These are phyloP conservation scores for Ascoidea tarda DNA, from an alignment of 805 yeast genomes.

Conservation along the genomic window DNA sequence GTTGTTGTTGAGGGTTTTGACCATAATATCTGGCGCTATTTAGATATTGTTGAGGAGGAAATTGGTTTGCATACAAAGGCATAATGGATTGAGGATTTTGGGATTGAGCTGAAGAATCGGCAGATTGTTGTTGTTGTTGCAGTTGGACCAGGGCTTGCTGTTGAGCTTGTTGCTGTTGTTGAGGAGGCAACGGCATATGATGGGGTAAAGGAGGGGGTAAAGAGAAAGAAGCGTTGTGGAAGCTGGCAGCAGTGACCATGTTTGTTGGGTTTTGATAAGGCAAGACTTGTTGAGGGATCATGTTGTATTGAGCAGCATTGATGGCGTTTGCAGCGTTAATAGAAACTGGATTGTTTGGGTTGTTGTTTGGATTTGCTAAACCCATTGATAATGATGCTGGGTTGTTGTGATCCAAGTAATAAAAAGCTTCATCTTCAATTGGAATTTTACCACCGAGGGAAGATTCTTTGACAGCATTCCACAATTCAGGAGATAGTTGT, in stretches of 20 bases:
- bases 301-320: slow-evolving; percentile 7
- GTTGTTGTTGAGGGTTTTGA: background rate
- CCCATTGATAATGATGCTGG: slow-evolving; percentile 12
- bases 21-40: background rate
- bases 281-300: slow-evolving; percentile 9
- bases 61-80: background rate
- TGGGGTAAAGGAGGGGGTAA: background rate
- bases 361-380: slow-evolving; percentile 3
- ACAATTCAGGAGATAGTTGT: slow-evolving; percentile 30
- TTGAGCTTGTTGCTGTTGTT: background rate
- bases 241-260: slow-evolving; percentile 9
- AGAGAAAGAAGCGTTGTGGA: background rate
- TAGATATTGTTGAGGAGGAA: slow-evolving; percentile 1
- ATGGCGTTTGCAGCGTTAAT: slow-evolving; percentile 10
- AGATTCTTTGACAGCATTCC: slow-evolving; percentile 43
- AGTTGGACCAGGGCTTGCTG: background rate
- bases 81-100: background rate
- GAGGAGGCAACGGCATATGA: background rate
- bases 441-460: slow-evolving; percentile 41
- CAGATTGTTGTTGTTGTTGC: background rate
- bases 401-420: slow-evolving; percentile 25
- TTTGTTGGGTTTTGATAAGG: slow-evolving; percentile 8
- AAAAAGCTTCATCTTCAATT: slow-evolving; percentile 35
- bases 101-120: background rate
- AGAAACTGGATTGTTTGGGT: slow-evolving; percentile 6